A percentile compares a stretch with the other conserved stretches of the same genome.
Conservation (phyloP, 2,329 filamentous ascomycete species). For the Aureobasidium sp. region DNA sequence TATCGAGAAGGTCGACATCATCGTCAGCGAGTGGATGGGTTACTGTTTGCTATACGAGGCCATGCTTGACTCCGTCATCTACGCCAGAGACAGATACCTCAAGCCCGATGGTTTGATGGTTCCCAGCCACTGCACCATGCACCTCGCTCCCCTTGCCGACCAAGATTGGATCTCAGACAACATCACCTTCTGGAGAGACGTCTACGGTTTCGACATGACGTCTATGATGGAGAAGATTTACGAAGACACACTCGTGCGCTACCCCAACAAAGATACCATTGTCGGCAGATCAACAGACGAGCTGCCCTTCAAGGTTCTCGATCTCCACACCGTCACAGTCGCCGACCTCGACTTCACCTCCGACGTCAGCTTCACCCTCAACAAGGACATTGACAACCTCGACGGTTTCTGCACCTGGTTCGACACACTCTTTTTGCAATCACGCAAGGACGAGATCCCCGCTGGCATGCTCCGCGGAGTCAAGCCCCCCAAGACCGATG, state of each 20-base stretch:
- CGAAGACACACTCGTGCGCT: constrained; percentile 52
- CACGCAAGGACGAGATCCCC: constrained; percentile 44
- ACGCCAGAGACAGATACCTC: constrained; percentile 80
- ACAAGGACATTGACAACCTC: constrained; percentile 57
- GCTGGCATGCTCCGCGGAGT: constrained; percentile 30
- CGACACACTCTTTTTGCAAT: constrained; percentile 79
- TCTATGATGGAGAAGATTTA: constrained; percentile 79
- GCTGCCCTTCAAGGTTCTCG: constrained; percentile 64
- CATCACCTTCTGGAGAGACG: constrained; percentile 79
- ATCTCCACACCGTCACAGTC: constrained; percentile 64
- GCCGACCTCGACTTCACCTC: constrained; percentile 71
- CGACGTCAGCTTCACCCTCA: constrained; percentile 57
- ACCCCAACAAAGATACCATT: constrained; percentile 40
- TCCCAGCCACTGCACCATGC: constrained; percentile 76
- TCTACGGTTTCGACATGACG: constrained; percentile 93
- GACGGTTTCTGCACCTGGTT: constrained; percentile 92
- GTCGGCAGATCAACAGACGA: constrained; percentile 45
- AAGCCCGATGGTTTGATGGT: constrained; percentile 74
- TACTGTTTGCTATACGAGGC: constrained; percentile 90
- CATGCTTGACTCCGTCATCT: constrained; percentile 90
- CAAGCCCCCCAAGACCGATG: constrained; percentile 51
- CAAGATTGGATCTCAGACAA: constrained; percentile 69
- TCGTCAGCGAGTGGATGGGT: constrained; percentile 97
- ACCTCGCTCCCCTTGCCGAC: constrained; percentile 74
- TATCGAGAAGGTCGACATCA: constrained; percentile 79